Evolutionary conservation across 495 filamentous ascomycete genomes (phyloP), one percentile per base, ranked within the genome.

Genomic region (Zalerion maritima): DNA sequence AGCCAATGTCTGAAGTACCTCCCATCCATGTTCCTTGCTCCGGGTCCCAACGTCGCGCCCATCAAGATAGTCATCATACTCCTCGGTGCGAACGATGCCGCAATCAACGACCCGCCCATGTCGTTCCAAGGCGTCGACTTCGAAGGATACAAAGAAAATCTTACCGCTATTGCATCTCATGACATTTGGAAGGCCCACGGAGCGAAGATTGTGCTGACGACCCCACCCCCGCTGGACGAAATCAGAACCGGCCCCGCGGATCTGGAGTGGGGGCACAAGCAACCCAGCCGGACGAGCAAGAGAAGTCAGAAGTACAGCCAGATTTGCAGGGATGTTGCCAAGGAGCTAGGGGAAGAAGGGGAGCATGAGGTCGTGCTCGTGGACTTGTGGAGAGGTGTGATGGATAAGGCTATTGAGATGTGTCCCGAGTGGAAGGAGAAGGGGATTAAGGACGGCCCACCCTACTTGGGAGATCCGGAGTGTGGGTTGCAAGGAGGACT

Each of bases 71-170:
- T 76, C 38, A 67, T 81, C 14, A 57, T 94, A 37, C 83, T 89
- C 42, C 72, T 92, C 35, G 85, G 85, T 11, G 80, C 85, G 42
- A 94, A 94, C 46, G 85, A 94, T 48, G 75, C 85, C 5, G 65
- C 62, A 31, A 41, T 86, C n/a, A 58, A 60, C 12, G 51, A 60
- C 22, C 55, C 62, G 9, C 54, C 52, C 13, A 70, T 60, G 32
- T 50, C 54, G n/a, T n/a, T n/a, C 4, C 85, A 92, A 46, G 68
- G 81, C 43, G 67, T 94, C n/a, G 70, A 81, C 2, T 51, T 87
- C 12, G 64, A 72, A 3, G 54, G 68, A 32, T 94, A 75, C 56
- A 71, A 70, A 42, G 55, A 62, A 34, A 92, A 91, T 42, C 50
- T 94, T 28, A 62, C 50, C 28, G 52, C 54, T 27, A 77, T 93